Evolutionary conservation across 768 basidiomycete species (phyloP).

Genomic region (Peribolospora baueri): DNA sequence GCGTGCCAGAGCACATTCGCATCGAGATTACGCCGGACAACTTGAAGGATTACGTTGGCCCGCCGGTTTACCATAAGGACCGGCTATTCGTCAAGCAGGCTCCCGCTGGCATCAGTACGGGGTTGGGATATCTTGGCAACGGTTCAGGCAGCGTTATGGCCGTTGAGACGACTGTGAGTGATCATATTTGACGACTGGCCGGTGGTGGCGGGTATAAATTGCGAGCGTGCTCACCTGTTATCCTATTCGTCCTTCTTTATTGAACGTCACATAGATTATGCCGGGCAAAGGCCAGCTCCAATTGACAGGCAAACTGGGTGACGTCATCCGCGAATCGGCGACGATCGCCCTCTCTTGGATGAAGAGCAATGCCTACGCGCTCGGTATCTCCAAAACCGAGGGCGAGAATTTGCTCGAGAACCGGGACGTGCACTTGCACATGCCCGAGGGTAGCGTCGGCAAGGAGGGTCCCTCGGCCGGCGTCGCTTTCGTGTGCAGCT

Average conservation of each 20-base stretch:
- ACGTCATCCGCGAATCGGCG: slow-evolving; percentile 88
- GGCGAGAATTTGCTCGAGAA: slow-evolving; percentile 61
- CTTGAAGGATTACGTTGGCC: slow-evolving; percentile 87
- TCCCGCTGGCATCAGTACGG: slow-evolving; percentile 81
- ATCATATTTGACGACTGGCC: not conserved
- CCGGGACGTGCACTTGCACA: slow-evolving; percentile 79
- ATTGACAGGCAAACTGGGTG: slow-evolving; percentile 88
- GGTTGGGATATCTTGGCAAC: slow-evolving; percentile 85
- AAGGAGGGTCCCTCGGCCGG: slow-evolving; percentile 96
- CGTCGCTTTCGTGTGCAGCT: slow-evolving; percentile 71
- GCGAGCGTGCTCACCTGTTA: not conserved
- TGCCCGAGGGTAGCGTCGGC: slow-evolving; percentile 80
- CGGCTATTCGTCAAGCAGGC: slow-evolving; percentile 56
- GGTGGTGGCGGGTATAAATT: too few relatives aligned
- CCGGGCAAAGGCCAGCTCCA: slow-evolving; percentile 82
- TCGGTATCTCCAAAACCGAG: slow-evolving; percentile 52
- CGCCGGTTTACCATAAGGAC: slow-evolving; percentile 84
- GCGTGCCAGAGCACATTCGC: slow-evolving; percentile 51
- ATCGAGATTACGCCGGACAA: slow-evolving; percentile 64
- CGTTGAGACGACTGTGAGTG: slow-evolving; percentile 58
- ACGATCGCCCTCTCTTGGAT: slow-evolving; percentile 88
- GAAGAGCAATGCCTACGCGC: slow-evolving; percentile 62
- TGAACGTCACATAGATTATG: slow-evolving; percentile 41
- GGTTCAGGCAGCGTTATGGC: slow-evolving; percentile 94
- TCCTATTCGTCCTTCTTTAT: not conserved